Evolutionary conservation across 2,329 filamentous ascomycete species (phyloP).

Genomic region (Chrysosporium keratinophilum): DNA sequence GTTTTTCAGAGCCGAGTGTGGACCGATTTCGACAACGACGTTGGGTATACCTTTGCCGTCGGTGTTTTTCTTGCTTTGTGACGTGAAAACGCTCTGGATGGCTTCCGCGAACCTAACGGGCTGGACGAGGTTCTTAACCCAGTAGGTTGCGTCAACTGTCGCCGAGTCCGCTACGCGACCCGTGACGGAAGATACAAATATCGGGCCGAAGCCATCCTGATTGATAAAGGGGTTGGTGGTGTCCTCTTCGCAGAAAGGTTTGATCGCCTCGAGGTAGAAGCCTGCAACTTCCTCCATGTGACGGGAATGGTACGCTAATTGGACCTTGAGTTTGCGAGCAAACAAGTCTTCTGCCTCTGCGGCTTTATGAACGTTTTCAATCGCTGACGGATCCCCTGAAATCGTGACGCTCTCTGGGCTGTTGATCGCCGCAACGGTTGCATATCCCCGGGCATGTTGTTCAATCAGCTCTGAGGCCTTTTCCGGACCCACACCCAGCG

Average conservation of each 20-base stretch:
- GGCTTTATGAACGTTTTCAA: constrained; percentile 17
- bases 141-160: background rate
- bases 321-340: constrained; percentile 18
- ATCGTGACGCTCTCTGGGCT: constrained; percentile 30
- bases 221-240: no score
- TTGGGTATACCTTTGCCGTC: background rate
- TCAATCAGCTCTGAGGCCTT: no score
- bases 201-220: no score
- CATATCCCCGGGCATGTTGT: background rate
- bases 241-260: no score
- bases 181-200: background rate
- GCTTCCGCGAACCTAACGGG: constrained; percentile 9
- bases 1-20: constrained; percentile 13
- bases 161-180: no score
- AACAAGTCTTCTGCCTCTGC: constrained; percentile 18
- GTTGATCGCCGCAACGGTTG: constrained; percentile 20
- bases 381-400: constrained; percentile 24
- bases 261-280: constrained; percentile 13
- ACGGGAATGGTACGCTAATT: constrained; percentile 22
- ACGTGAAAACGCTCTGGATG: background rate
- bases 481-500: no score
- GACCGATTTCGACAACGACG: no score
- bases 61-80: constrained; percentile 4
- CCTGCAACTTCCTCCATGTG: constrained; percentile 19
- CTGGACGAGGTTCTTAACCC: constrained; percentile 10